phyloP scores from a whole-genome alignment of 2,329 filamentous ascomycete genomes.

The Aspergillus sp. region DNA sequence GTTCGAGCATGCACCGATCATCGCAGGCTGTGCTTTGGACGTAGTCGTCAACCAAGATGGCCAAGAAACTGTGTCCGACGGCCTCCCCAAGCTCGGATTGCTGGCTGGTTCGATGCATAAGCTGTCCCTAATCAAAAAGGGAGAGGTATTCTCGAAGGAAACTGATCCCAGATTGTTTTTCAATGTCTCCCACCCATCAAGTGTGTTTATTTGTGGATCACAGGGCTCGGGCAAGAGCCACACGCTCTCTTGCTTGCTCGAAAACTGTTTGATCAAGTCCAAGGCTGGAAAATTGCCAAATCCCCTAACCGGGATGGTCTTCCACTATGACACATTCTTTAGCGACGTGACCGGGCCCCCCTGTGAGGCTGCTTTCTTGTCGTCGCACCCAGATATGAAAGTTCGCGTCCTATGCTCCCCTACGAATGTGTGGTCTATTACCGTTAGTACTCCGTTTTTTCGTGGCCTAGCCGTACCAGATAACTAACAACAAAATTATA shows the following conservation, averaged over 20 bases:
- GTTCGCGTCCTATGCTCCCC: slow-evolving; percentile 59
- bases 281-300: slow-evolving; percentile 37
- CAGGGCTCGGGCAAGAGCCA: slow-evolving; percentile 62
- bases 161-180: slow-evolving; percentile 19
- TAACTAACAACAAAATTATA: slow-evolving; percentile 14
- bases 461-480: not conserved
- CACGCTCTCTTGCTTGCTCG: slow-evolving; percentile 45
- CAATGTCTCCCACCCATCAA: slow-evolving; percentile 21
- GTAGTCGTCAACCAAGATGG: too few species aligned
- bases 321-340: slow-evolving; percentile 64
- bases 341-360: slow-evolving; percentile 52
- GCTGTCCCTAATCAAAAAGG: not conserved
- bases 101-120: not conserved
- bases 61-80: too few species aligned
- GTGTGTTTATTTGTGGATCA: slow-evolving; percentile 59
- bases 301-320: slow-evolving; percentile 60
- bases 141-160: not conserved
- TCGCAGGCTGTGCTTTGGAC: too few species aligned
- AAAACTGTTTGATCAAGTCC: slow-evolving; percentile 58
- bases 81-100: not conserved
- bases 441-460: not conserved
- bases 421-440: slow-evolving; percentile 47
- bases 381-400: slow-evolving; percentile 45
- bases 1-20: too few species aligned
- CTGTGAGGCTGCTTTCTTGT: slow-evolving; percentile 63